Percentiles rank a stretch among this genome's conserved stretches.
These are phyloP conservation scores for Globisporangium barbulae DNA, from an alignment of 352 stramenopile species.

Conservation along the genomic window DNA sequence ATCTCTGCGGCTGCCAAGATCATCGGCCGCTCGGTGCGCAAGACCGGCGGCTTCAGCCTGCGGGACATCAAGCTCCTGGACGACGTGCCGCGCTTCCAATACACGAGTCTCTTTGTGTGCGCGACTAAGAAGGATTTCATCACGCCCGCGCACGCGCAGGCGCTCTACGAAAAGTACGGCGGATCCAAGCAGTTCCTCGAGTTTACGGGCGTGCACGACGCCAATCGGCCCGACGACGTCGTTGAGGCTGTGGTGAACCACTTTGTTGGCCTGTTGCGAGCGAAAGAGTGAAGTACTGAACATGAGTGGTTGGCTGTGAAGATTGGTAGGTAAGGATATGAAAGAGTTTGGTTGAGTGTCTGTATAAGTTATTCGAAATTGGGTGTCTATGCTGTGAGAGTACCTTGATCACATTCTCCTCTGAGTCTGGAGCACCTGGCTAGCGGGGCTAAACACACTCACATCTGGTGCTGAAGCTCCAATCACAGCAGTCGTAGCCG, in stretches of 20 bases:
- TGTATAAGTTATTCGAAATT: constrained; percentile 10
- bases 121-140: constrained; percentile 77
- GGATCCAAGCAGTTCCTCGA: constrained; percentile 54
- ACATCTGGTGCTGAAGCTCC: not conserved
- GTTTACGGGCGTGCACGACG: constrained; percentile 56
- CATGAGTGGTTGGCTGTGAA: constrained; percentile 2
- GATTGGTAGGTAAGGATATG: not conserved
- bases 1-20: constrained; percentile 65
- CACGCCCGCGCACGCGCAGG: constrained; percentile 46
- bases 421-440: constrained; percentile 24
- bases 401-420: constrained; percentile 20
- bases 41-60: constrained; percentile 54
- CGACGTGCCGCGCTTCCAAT: constrained; percentile 30
- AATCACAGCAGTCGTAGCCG: not conserved
- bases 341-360: not conserved
- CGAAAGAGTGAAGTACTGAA: constrained; percentile 4
- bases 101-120: constrained; percentile 67
- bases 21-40: constrained; percentile 61
- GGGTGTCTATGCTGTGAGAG: not conserved
- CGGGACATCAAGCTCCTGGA: constrained; percentile 51
- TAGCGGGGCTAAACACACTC: constrained; percentile 22
- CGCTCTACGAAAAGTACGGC: constrained; percentile 54
- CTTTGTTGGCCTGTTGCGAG: constrained; percentile 23
- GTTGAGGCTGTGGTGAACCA: constrained; percentile 38
- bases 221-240: constrained; percentile 52